Evolutionary conservation across 2,329 filamentous ascomycete genomes (phyloP).

Genomic region (Phyllosticta ampelicida): DNA sequence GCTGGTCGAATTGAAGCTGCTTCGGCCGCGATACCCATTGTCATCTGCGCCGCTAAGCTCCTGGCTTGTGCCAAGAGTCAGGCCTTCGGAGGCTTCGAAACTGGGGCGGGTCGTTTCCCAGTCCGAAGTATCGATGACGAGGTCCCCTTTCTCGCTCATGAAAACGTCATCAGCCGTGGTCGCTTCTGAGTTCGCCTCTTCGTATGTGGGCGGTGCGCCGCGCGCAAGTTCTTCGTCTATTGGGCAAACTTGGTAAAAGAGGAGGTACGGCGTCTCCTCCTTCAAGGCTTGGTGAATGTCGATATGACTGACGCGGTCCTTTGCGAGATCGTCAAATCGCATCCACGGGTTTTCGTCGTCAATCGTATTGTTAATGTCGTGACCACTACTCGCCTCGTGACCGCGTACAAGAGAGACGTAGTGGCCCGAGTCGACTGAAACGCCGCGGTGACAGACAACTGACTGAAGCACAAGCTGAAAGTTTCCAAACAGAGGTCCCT

Average conservation of each 20-base stretch:
- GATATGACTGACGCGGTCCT: slow-evolving; percentile 61
- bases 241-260: slow-evolving; percentile 92
- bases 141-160: slow-evolving; percentile 6
- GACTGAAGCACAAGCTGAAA: slow-evolving; percentile 91
- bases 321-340: slow-evolving; percentile 78
- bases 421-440: slow-evolving; percentile 77
- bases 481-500: slow-evolving; percentile 64
- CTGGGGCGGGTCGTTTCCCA: slow-evolving; percentile 8
- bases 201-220: slow-evolving; percentile 30
- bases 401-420: slow-evolving; percentile 81
- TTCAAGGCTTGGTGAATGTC: slow-evolving; percentile 68
- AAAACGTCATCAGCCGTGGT: slow-evolving; percentile 1
- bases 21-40: slow-evolving; percentile 20
- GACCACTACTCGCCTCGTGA: slow-evolving; percentile 29
- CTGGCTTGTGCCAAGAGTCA: background rate
- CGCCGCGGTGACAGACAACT: slow-evolving; percentile 82
- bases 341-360: slow-evolving; percentile 52
- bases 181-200: slow-evolving; percentile 24
- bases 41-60: slow-evolving; percentile 1
- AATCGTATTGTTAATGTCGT: slow-evolving; percentile 19
- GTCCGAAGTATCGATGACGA: slow-evolving; percentile 7
- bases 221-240: slow-evolving; percentile 55
- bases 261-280: slow-evolving; percentile 83
- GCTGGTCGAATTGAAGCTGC: slow-evolving; percentile 26
- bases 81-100: slow-evolving; percentile 14